phyloP scores from a whole-genome alignment of 805 yeast genomes.

The Starmerella riodocensis region DNA sequence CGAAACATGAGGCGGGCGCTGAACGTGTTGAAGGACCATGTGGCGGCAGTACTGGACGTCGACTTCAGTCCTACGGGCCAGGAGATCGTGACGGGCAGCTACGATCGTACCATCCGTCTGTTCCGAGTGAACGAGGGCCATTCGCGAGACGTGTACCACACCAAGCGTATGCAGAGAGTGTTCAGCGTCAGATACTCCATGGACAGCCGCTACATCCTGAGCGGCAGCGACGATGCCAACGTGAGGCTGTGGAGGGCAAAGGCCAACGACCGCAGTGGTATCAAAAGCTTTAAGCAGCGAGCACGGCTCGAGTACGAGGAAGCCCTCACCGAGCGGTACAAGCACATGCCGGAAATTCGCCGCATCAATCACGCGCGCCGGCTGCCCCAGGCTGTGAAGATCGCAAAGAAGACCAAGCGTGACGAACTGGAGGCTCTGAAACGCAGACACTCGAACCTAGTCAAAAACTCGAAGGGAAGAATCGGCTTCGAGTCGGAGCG shows the following conservation, averaged over 20 bases:
- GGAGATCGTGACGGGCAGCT: conserved; percentile 87
- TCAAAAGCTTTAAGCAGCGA: conserved; percentile 68
- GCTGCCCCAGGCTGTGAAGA: conserved; percentile 73
- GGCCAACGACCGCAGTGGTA: conserved; percentile 72
- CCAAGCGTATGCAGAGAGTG: conserved; percentile 94
- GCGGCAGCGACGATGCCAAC: conserved; percentile 95
- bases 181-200: conserved; percentile 72
- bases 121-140: conserved; percentile 71
- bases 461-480: conserved; percentile 54
- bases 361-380: conserved; percentile 88
- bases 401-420: conserved; percentile 74
- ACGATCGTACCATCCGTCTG: conserved; percentile 83
- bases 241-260: conserved; percentile 83
- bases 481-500: conserved; percentile 47
- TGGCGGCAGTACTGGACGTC: conserved; percentile 84
- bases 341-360: conserved; percentile 90
- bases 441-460: conserved; percentile 69
- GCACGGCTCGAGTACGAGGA: conserved; percentile 79
- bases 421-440: conserved; percentile 60
- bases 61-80: conserved; percentile 97
- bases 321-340: conserved; percentile 81
- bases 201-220: conserved; percentile 74
- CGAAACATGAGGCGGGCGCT: conserved; percentile 69
- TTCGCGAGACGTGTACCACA: conserved; percentile 88
- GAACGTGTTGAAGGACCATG: conserved; percentile 88